A percentile compares a stretch with the other conserved stretches of the same genome.
Evolutionary conservation across 202 grass and related monocot species (phyloP).

Genomic region (Brachypodium distachyon): DNA sequence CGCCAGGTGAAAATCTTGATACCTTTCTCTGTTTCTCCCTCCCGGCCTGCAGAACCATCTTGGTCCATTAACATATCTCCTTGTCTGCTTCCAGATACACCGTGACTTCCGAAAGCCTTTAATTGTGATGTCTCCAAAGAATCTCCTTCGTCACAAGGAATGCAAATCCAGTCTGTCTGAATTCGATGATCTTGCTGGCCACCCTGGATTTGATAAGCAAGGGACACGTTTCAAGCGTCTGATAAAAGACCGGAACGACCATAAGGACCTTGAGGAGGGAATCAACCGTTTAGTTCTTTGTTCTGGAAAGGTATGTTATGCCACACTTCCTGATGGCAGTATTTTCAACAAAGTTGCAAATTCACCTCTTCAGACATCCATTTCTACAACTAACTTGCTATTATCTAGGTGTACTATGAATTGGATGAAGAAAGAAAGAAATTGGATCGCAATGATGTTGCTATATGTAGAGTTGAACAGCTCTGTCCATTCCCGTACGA

Average conservation of each 20-base stretch:
- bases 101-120: conserved; percentile 84
- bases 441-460: conserved; percentile 48
- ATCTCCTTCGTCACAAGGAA: conserved; percentile 44
- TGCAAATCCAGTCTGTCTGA: conserved; percentile 64
- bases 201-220: conserved; percentile 59
- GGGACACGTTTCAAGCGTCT: conserved; percentile 8
- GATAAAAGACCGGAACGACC: conserved; percentile 52
- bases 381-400: too few species aligned
- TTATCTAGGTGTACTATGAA: conserved; percentile 83
- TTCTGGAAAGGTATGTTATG: conserved; percentile 61
- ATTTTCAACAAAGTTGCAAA: too few species aligned
- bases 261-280: conserved; percentile 60
- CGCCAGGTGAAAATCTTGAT: conserved; percentile 84
- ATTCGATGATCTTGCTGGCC: conserved; percentile 87
- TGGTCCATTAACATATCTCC: too few species aligned
- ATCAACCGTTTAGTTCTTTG: conserved; percentile 80
- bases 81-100: conserved; percentile 51
- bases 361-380: too few species aligned
- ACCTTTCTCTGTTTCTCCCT: too few species aligned
- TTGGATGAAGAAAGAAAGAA: conserved; percentile 85
- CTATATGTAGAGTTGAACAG: conserved; percentile 50
- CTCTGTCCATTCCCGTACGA: neutral
- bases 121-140: conserved; percentile 75
- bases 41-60: too few species aligned
- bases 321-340: too few species aligned